These are phyloP conservation scores for Ceratobasidium sp. DNA, from an alignment of 1,284 basidiomycete species.

Conservation along the genomic window DNA sequence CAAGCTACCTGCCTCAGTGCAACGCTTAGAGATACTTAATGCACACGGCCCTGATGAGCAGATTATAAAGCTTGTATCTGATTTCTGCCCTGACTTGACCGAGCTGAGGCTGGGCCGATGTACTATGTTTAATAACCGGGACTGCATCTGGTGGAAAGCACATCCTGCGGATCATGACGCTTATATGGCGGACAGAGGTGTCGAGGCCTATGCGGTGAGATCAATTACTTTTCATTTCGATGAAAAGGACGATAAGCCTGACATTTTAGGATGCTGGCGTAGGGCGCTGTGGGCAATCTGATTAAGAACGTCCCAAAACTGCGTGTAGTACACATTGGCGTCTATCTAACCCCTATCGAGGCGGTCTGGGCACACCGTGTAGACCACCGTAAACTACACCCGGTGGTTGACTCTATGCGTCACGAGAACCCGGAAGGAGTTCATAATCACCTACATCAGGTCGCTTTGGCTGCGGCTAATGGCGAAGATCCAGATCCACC, in stretches of 20 bases:
- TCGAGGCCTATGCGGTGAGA: constrained; percentile 43
- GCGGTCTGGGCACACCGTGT: constrained; percentile 44
- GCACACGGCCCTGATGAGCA: constrained; percentile 43
- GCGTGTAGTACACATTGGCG: constrained; percentile 34
- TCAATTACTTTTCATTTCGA: neutral
- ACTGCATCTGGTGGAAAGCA: constrained; percentile 43
- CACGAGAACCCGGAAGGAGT: constrained; percentile 41
- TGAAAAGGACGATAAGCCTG: neutral
- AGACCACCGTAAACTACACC: constrained; percentile 37
- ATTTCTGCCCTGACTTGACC: constrained; percentile 23
- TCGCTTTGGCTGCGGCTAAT: constrained; percentile 34
- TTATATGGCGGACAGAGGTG: constrained; percentile 43
- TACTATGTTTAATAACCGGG: constrained; percentile 42
- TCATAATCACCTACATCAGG: constrained; percentile 43
- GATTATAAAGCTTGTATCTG: constrained; percentile 30
- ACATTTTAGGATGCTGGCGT: neutral
- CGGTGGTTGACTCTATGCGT: constrained; percentile 28
- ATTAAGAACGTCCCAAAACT: constrained; percentile 28
- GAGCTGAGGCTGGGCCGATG: constrained; percentile 39
- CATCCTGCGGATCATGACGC: constrained; percentile 44
- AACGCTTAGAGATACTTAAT: constrained; percentile 33
- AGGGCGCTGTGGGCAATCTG: constrained; percentile 40
- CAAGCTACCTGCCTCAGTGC: constrained; percentile 14
- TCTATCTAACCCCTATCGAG: constrained; percentile 44
- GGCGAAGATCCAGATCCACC: constrained; percentile 43